Percentiles rank a stretch among this genome's conserved stretches.
phyloP scores from a whole-genome alignment of 129 eudicot species.

The Saussurea involucrata region DNA sequence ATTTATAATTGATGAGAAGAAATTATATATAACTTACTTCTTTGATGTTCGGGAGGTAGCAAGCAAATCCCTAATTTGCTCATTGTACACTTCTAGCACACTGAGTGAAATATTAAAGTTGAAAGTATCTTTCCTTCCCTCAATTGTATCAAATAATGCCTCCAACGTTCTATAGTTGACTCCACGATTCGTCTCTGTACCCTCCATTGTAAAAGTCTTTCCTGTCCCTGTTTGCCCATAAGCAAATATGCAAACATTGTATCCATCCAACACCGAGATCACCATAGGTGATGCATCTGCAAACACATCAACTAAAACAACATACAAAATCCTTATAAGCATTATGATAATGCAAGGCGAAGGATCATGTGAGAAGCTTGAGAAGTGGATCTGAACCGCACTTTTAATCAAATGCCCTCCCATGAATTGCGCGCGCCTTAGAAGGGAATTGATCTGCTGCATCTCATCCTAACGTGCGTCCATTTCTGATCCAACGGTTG shows the following conservation, averaged over 20 bases:
- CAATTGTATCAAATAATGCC: constrained; percentile 24
- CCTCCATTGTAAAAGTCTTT: constrained; percentile 54
- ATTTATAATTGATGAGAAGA: neutral
- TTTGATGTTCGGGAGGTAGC: constrained; percentile 35
- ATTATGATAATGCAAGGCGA: too few relatives aligned
- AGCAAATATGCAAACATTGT: constrained; percentile 47
- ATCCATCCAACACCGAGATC: constrained; percentile 49
- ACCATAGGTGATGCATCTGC: constrained; percentile 46
- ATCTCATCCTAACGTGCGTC: too few relatives aligned
- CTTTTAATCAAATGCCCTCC: too few relatives aligned
- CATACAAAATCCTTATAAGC: constrained; percentile 12
- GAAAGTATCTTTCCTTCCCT: constrained; percentile 36
- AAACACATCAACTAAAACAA: constrained; percentile 39
- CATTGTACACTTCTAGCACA: constrained; percentile 50
- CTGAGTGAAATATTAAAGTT: constrained; percentile 29
- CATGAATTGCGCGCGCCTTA: too few relatives aligned
- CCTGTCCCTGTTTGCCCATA: constrained; percentile 53
- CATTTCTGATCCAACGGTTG: too few relatives aligned
- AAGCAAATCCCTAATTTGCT: constrained; percentile 44
- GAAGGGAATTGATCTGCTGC: too few relatives aligned
- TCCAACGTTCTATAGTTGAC: constrained; percentile 47
- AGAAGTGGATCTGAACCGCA: too few relatives aligned
- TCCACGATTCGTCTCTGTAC: constrained; percentile 42
- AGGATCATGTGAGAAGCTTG: too few relatives aligned
- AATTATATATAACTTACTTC: constrained; percentile 21